These are phyloP conservation scores for Calycina marina DNA, from an alignment of 2,329 filamentous ascomycete genomes.

Conservation along the genomic window DNA sequence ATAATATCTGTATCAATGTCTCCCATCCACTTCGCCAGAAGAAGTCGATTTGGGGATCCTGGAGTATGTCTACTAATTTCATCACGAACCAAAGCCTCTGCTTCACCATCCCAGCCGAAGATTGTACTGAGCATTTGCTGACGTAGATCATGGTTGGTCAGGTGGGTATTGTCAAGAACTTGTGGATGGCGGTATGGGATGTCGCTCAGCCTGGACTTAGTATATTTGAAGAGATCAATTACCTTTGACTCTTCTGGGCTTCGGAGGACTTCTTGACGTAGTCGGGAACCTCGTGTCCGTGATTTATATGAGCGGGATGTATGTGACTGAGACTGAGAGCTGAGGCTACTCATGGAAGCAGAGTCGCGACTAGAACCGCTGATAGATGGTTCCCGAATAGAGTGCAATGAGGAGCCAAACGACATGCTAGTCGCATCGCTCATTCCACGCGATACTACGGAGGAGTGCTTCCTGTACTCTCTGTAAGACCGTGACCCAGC, in stretches of 20 bases:
- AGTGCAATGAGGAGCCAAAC: slow-evolving; percentile 40
- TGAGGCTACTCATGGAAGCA: slow-evolving; percentile 38
- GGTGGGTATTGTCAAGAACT: slow-evolving; percentile 36
- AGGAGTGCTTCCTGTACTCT: slow-evolving; percentile 29
- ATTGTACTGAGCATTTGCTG: slow-evolving; percentile 85
- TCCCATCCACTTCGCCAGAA: slow-evolving; percentile 86
- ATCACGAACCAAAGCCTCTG: slow-evolving; percentile 67
- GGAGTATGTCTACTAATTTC: slow-evolving; percentile 62
- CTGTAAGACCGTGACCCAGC: slow-evolving; percentile 34
- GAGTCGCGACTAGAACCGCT: slow-evolving; percentile 29
- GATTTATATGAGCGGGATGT: slow-evolving; percentile 26
- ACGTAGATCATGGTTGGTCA: slow-evolving; percentile 68
- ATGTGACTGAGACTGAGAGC: slow-evolving; percentile 25
- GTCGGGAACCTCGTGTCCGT: slow-evolving; percentile 43
- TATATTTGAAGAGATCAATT: slow-evolving; percentile 76
- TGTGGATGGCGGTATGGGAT: slow-evolving; percentile 65
- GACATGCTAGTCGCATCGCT: slow-evolving; percentile 57
- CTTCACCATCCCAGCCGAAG: slow-evolving; percentile 86
- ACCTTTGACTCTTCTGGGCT: slow-evolving; percentile 62
- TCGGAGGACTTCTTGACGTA: slow-evolving; percentile 66
- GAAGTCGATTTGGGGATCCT: slow-evolving; percentile 63
- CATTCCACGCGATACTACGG: slow-evolving; percentile 36
- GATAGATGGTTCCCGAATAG: slow-evolving; percentile 19
- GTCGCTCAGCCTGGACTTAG: slow-evolving; percentile 64
- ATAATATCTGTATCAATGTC: slow-evolving; percentile 72